phyloP scores from a whole-genome alignment of 179 eudicot species.

The Vitellaria paradoxa region DNA sequence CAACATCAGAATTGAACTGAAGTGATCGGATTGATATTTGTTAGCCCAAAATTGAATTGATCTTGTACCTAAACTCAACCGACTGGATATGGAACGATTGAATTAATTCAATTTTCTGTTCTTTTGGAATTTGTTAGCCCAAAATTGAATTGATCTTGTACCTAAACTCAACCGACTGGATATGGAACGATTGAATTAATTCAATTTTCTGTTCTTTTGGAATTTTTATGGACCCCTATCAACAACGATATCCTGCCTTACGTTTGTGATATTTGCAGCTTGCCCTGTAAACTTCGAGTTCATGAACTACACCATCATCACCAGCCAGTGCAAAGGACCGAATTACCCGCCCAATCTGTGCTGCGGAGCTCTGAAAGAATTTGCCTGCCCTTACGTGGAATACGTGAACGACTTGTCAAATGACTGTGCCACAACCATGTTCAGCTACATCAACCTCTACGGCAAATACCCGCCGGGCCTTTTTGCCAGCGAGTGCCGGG shows the following conservation, averaged over 20 bases:
- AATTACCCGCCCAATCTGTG: conserved; percentile 39
- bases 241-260: background rate
- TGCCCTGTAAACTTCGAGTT: conserved; percentile 74
- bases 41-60: no score
- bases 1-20: no score
- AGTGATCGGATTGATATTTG: no score
- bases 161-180: no score
- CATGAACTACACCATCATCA: conserved; percentile 63
- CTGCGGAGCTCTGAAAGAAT: conserved; percentile 50
- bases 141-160: no score
- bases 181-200: no score
- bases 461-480: conserved; percentile 79
- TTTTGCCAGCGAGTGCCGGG: conserved; percentile 55
- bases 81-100: no score
- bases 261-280: conserved; percentile 32
- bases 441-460: conserved; percentile 68
- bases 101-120: no score
- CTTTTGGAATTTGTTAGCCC: no score
- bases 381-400: conserved; percentile 57
- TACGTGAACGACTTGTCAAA: conserved; percentile 46
- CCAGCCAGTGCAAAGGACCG: conserved; percentile 71
- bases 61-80: no score
- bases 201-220: no score
- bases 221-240: no score
- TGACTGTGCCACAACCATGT: conserved; percentile 70